Conservation (phyloP, 805 yeast genomes). For the Pichia thaimueangensis region DNA sequence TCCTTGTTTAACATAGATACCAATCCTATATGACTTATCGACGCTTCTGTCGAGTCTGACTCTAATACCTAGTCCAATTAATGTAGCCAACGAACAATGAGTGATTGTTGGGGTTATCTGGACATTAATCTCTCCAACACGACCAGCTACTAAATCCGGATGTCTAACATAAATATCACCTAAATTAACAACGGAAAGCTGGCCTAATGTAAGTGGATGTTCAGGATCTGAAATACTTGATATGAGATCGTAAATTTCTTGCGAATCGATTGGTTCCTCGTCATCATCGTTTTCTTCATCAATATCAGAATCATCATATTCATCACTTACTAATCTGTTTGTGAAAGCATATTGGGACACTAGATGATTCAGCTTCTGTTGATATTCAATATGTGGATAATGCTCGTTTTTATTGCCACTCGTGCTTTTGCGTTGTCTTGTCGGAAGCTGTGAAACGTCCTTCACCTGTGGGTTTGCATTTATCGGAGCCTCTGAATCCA, state of each 20-base stretch:
- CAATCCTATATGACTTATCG: slow-evolving; percentile 76
- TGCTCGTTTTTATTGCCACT: neutral
- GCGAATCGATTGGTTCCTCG: slow-evolving; percentile 71
- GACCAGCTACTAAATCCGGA: slow-evolving; percentile 39
- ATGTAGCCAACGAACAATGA: slow-evolving; percentile 92
- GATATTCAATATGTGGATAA: slow-evolving; percentile 1
- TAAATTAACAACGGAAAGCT: slow-evolving; percentile 85
- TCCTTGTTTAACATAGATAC: slow-evolving; percentile 79
- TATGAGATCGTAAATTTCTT: slow-evolving; percentile 82
- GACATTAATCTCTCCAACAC: slow-evolving; percentile 68
- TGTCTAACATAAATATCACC: slow-evolving; percentile 70
- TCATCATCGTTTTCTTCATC: slow-evolving; percentile 15
- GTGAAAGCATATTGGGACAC: slow-evolving; percentile 5
- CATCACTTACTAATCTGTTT: neutral
- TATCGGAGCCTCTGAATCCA: slow-evolving; percentile 62
- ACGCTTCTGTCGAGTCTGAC: slow-evolving; percentile 86
- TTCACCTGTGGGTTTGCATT: slow-evolving; percentile 88
- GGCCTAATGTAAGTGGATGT: slow-evolving; percentile 92
- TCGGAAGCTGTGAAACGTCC: slow-evolving; percentile 72
- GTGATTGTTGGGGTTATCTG: slow-evolving; percentile 96
- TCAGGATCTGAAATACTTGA: slow-evolving; percentile 93
- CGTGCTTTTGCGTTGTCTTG: slow-evolving; percentile 32
- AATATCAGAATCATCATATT: neutral
- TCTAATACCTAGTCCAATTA: slow-evolving; percentile 90
- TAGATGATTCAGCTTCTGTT: neutral